Percentiles rank a stretch among this genome's conserved stretches.
phyloP scores from a whole-genome alignment of 73 alveolate genomes.

The Blepharisma stoltei region DNA sequence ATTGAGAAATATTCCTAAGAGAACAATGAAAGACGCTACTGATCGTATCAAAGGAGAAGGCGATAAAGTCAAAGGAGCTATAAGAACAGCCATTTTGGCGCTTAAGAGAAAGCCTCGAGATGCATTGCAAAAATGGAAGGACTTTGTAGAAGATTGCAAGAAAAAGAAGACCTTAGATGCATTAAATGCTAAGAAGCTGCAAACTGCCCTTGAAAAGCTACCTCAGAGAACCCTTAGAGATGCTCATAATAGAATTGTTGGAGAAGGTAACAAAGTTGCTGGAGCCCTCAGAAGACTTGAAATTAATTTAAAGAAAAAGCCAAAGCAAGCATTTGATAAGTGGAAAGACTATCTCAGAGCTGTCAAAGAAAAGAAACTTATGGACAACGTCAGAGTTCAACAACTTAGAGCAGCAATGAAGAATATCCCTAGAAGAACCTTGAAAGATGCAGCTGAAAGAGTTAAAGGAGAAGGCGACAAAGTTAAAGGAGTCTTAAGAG shows the following conservation, averaged over 20 bases:
- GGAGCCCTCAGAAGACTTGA: background rate
- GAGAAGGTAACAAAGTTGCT: background rate
- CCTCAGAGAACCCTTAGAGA: background rate
- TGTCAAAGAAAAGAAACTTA: no score
- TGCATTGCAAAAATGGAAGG: background rate
- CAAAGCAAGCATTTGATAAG: background rate
- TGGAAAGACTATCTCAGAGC: constrained; percentile 2
- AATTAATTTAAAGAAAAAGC: background rate
- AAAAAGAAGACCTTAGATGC: background rate
- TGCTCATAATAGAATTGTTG: background rate
- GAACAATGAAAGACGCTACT: constrained; percentile 9
- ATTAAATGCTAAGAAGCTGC: background rate
- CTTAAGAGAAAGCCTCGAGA: background rate
- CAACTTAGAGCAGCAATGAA: no score
- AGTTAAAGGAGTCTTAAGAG: no score
- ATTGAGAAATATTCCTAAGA: background rate
- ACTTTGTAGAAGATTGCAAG: background rate
- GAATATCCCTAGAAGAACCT: no score
- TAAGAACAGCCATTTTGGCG: background rate
- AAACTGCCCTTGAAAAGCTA: background rate
- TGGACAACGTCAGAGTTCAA: no score
- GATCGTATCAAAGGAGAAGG: constrained; percentile 17
- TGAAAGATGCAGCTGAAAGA: no score
- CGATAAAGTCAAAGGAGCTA: constrained; percentile 20
- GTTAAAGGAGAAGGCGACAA: no score